Evolutionary conservation across 345 rosid species (phyloP).

Genomic region (Aethionema arabicum): DNA sequence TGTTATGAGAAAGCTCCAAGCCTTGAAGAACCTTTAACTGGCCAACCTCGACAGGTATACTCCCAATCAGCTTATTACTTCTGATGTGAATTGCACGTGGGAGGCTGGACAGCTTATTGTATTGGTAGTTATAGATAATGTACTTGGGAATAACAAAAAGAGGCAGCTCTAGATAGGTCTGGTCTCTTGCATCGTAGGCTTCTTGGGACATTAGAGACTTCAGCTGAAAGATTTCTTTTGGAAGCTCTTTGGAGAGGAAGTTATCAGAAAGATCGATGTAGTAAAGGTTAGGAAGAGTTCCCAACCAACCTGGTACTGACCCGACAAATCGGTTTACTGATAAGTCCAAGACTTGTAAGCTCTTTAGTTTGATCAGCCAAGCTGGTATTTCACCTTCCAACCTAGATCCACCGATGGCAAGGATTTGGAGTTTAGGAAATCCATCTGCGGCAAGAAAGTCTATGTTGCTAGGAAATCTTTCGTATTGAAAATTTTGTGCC

Average conservation of each 20-base stretch:
- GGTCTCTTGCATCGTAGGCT: conserved; percentile 35
- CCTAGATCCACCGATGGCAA: conserved; percentile 58
- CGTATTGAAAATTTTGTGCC: conserved; percentile 49
- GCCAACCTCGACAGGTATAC: conserved; percentile 58
- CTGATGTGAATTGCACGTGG: conserved; percentile 69
- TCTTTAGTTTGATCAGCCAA: conserved; percentile 59
- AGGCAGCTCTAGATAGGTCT: conserved; percentile 60
- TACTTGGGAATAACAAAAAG: conserved; percentile 61
- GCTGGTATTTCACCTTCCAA: conserved; percentile 61
- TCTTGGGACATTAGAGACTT: conserved; percentile 46
- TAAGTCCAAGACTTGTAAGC: conserved; percentile 57
- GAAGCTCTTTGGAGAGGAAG: conserved; percentile 55
- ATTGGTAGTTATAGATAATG: conserved; percentile 48
- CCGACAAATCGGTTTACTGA: conserved; percentile 62
- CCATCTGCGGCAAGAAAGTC: conserved; percentile 39
- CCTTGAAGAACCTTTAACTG: conserved; percentile 58
- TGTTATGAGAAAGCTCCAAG: conserved; percentile 54
- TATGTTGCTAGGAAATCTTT: conserved; percentile 47
- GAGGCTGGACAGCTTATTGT: conserved; percentile 70
- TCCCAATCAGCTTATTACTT: conserved; percentile 61
- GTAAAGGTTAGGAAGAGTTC: conserved; percentile 53
- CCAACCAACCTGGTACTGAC: conserved; percentile 67
- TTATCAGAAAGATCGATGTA: conserved; percentile 76
- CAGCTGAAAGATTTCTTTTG: conserved; percentile 43
- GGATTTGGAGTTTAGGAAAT: conserved; percentile 58